A percentile compares a stretch with the other conserved stretches of the same genome.
phyloP scores from a whole-genome alignment of 352 stramenopile genomes.

The Pythium aquatile region DNA sequence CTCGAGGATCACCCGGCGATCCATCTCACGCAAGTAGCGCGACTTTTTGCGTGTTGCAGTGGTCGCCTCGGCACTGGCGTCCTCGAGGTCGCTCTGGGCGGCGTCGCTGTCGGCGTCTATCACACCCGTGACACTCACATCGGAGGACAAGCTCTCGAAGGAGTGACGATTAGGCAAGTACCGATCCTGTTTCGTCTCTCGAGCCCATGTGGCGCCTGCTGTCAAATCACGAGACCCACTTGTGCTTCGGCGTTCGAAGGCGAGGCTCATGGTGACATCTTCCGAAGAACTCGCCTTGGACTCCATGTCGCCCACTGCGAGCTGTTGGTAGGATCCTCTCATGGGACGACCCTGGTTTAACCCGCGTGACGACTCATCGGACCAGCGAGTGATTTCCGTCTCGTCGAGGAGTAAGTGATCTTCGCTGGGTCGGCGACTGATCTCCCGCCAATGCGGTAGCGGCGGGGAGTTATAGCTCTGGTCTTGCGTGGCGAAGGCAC shows the following conservation, averaged over 20 bases:
- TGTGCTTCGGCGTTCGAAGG: background rate
- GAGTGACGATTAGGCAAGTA: background rate
- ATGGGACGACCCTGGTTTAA: background rate
- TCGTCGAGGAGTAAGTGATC: background rate
- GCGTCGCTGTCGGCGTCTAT: background rate
- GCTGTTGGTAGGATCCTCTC: background rate
- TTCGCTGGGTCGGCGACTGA: background rate
- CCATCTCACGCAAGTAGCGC: slow-evolving; percentile 41
- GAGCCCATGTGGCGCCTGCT: background rate
- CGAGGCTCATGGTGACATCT: background rate
- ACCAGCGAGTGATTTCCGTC: background rate
- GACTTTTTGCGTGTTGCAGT: slow-evolving; percentile 4
- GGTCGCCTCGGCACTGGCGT: no score
- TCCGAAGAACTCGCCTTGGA: background rate
- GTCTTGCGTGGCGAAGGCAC: background rate
- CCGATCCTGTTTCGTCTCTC: background rate
- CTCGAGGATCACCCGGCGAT: slow-evolving; percentile 43
- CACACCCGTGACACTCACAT: background rate
- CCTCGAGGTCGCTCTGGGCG: background rate
- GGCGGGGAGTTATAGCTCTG: background rate
- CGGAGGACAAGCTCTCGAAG: background rate
- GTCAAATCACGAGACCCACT: background rate
- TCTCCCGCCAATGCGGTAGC: background rate
- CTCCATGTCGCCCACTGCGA: background rate
- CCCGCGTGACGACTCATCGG: background rate